Conservation (phyloP, 495 filamentous ascomycete species). For the Trichoderma asperelloides region DNA sequence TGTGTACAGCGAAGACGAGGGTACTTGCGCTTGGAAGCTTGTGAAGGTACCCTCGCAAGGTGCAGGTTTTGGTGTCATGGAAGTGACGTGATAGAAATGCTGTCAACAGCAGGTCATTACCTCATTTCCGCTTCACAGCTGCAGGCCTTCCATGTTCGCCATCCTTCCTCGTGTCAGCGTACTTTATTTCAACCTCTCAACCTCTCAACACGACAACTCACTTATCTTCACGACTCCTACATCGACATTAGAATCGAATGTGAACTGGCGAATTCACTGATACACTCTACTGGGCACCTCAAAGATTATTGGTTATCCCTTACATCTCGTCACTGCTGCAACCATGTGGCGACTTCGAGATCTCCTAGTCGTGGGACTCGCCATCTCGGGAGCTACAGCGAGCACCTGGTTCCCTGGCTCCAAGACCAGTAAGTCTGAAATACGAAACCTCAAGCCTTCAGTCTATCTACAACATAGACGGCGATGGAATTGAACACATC, state of each 20-base stretch:
- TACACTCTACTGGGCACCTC: not conserved
- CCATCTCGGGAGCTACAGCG: conserved; percentile 6
- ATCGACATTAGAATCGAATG: not conserved
- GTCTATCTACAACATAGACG: not conserved
- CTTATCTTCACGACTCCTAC: not conserved
- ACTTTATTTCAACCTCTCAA: not conserved
- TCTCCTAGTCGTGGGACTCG: not conserved
- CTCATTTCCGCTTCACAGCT: conserved; percentile 3
- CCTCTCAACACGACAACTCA: not conserved
- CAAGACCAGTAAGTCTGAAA: conserved; percentile 8
- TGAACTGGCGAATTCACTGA: not conserved
- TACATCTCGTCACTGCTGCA: no score
- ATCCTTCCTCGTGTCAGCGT: not conserved
- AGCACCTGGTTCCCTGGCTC: conserved; percentile 10
- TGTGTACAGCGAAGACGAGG: not conserved
- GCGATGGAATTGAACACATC: not conserved
- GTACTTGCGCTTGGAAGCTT: not conserved
- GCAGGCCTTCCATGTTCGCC: not conserved
- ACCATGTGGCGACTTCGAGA: conserved; percentile 9
- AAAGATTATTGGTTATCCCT: not conserved
- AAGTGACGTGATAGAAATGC: not conserved
- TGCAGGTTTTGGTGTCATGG: conserved; percentile 3
- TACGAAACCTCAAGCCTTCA: no score
- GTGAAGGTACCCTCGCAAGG: not conserved
- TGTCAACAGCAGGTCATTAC: not conserved